A percentile compares a stretch with the other conserved stretches of the same genome.
phyloP scores from a whole-genome alignment of 2,329 filamentous ascomycete species.

The Coleophoma crateriformis region DNA sequence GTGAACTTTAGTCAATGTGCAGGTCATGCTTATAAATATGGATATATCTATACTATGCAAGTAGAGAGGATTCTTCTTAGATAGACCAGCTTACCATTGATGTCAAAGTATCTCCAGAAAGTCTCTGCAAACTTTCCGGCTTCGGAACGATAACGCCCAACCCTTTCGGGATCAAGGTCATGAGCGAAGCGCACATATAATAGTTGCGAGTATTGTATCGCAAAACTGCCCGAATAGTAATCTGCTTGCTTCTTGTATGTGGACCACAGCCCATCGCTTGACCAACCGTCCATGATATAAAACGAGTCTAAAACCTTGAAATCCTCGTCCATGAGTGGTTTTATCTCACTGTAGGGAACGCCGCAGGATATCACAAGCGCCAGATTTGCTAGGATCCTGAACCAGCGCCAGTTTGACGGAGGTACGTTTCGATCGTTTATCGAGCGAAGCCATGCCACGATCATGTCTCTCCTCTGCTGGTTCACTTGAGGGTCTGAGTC shows the following conservation, averaged over 20 bases:
- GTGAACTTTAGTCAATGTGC: not conserved
- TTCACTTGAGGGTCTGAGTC: constrained; percentile 17
- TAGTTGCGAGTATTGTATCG: constrained; percentile 44
- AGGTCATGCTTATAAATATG: not conserved
- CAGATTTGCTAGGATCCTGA: constrained; percentile 42
- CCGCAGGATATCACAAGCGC: constrained; percentile 35
- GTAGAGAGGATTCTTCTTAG: too few species aligned
- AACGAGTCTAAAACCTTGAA: constrained; percentile 38
- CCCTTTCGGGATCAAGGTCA: constrained; percentile 32
- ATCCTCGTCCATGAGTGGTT: constrained; percentile 33
- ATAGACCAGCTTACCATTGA: constrained; percentile 28
- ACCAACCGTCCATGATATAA: constrained; percentile 39
- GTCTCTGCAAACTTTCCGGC: constrained; percentile 33
- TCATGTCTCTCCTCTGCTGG: constrained; percentile 25
- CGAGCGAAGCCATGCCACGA: constrained; percentile 33
- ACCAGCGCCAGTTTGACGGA: constrained; percentile 45
- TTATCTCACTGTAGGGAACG: constrained; percentile 25
- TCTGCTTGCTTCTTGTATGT: constrained; percentile 33
- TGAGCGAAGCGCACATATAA: constrained; percentile 36
- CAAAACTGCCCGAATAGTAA: constrained; percentile 48
- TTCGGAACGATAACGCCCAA: constrained; percentile 28
- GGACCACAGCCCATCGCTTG: constrained; percentile 38
- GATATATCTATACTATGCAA: too few species aligned
- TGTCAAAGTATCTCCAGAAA: constrained; percentile 43
- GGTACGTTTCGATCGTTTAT: constrained; percentile 40